Percentiles rank a stretch among this genome's conserved stretches.
These are phyloP conservation scores for Malassezia slooffiae DNA, from an alignment of 1,284 basidiomycete genomes.

Conservation along the genomic window DNA sequence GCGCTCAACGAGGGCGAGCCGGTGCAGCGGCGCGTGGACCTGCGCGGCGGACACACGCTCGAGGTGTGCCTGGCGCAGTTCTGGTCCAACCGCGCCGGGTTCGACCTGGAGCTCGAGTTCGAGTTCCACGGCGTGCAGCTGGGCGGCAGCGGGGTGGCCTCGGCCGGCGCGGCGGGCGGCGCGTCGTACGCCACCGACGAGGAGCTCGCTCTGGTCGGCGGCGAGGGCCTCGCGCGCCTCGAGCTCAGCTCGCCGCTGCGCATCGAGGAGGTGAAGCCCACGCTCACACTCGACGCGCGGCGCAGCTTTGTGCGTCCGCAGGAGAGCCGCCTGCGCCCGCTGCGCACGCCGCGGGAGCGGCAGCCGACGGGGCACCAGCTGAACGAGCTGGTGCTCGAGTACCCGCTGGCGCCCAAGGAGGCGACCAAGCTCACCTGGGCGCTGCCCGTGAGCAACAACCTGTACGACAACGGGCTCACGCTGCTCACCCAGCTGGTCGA, in stretches of 20 bases:
- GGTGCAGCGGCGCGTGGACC: conserved; percentile 36
- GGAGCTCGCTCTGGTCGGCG: conserved; percentile 39
- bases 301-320: conserved; percentile 39
- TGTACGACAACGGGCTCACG: conserved; percentile 45
- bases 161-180: neutral
- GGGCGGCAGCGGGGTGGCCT: neutral
- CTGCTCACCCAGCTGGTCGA: conserved; percentile 43
- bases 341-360: conserved; percentile 35
- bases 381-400: conserved; percentile 44
- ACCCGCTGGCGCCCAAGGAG: conserved; percentile 37
- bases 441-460: conserved; percentile 35
- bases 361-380: conserved; percentile 39
- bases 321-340: conserved; percentile 27
- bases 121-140: conserved; percentile 43
- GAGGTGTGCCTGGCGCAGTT: conserved; percentile 46
- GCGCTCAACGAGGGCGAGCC: conserved; percentile 43
- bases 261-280: conserved; percentile 39
- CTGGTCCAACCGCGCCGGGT: conserved; percentile 40
- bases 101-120: conserved; percentile 42
- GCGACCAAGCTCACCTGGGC: conserved; percentile 29
- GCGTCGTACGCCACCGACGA: conserved; percentile 22
- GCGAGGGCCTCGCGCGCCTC: conserved; percentile 38
- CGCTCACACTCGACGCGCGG: conserved; percentile 40
- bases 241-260: conserved; percentile 35
- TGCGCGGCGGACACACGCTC: conserved; percentile 44